Conservation (phyloP, 139 green algal species). For the Micractinium sp. region DNA sequence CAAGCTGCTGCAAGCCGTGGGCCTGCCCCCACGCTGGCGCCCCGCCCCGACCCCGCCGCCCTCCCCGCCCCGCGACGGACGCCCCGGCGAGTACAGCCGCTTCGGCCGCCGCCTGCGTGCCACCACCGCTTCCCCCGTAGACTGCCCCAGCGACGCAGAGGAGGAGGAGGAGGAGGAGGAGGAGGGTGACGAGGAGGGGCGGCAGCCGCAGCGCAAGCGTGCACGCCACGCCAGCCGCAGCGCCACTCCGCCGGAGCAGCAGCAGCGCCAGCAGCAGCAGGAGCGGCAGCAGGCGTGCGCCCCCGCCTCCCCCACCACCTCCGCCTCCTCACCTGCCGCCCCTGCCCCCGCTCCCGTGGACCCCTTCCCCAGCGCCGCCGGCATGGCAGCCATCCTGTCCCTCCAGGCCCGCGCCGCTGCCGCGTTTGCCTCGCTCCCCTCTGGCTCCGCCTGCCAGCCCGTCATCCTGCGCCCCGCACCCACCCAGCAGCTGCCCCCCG, state of each 20-base stretch:
- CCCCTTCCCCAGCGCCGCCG: neutral
- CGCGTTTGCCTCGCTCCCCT: neutral
- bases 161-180: neutral
- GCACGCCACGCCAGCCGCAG: neutral
- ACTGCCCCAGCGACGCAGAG: neutral
- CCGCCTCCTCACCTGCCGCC: neutral
- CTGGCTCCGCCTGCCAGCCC: no score
- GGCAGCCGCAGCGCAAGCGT: neutral
- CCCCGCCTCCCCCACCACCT: neutral
- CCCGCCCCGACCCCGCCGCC: neutral
- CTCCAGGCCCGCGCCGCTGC: neutral
- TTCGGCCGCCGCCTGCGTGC: slow-evolving; percentile 9
- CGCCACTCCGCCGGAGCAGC: neutral
- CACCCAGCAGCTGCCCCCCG: neutral
- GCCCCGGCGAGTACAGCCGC: neutral
- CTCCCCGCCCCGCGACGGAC: neutral
- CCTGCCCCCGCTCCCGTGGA: neutral
- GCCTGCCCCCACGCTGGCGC: slow-evolving; percentile 6
- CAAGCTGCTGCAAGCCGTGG: slow-evolving; percentile 16
- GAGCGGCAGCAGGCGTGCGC: neutral
- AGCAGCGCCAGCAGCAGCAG: neutral
- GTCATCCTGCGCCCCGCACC: no score
- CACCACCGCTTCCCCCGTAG: neutral
- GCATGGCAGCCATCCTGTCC: neutral
- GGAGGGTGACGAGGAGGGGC: neutral